Base-by-base conservation (phyloP, 768 basidiomycete genomes). In the Sistotremastrum niveocremeum region DNA sequence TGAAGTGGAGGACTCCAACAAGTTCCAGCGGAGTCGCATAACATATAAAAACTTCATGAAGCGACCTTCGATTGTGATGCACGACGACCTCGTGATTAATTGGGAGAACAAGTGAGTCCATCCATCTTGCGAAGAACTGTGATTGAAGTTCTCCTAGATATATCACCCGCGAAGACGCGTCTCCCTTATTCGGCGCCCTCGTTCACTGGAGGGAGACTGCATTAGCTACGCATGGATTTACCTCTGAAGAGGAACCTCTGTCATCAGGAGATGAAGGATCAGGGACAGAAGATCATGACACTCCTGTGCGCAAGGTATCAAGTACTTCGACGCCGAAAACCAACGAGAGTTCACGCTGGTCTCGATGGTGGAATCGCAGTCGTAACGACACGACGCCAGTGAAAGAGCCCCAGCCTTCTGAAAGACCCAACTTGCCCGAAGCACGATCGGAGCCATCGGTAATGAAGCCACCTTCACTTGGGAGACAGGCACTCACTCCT, bases 291-390 rank as follows among this genome's bases (percentile, higher is more conserved):
- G 55, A 52, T 44, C 49, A 46, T 11, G 56, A 58, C 6, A 49
- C 52, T 29, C 61, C 58, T 9, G 68, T 66, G 48, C 71, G 67
- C 53, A 10, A 71, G 69, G 49, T 69, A 70, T 10, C 64, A 60
- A 30, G 65, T 45, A 34, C 47, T 10, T 49, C 56, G 30, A 49
- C 54, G 59, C 35, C 68, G 69, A 53, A 71, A 65, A 46, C 61
- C 74, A 4, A 71, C 73, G 0, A 76, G 77, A 9, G 20, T 20
- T 72, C 74, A 1, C 80, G 79, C n/a, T 89, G 85, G 87, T 75
- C 74, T 35, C 73, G 77, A 36, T 89, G 87, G 88, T 91, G 84
- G 86, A 78, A 73, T 49, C 68, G 83, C 12, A 80, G 76, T 60
- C 46, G 54, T 2, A 49, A 29, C 11, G 46, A 64, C 45, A 67